Evolutionary conservation across 345 rosid genomes (phyloP).

Genomic region (Citrus inodora): DNA sequence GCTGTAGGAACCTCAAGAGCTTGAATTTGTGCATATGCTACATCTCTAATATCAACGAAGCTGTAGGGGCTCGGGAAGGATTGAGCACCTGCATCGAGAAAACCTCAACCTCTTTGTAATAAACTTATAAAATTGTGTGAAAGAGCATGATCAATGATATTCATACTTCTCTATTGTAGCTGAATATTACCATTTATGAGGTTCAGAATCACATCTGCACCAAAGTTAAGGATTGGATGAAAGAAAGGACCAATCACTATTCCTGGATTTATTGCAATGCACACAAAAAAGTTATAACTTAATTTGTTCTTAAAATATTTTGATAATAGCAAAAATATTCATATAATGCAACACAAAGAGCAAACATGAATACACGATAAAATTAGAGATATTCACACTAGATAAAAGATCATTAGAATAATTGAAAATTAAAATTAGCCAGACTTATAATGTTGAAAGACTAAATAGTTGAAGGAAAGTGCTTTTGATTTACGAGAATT

Average conservation of each 20-base stretch:
- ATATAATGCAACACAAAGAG: too few species aligned
- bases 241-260: constrained; percentile 37
- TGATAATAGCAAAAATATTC: too few species aligned
- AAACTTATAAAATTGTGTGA: background rate
- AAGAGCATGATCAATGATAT: background rate
- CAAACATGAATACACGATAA: too few species aligned
- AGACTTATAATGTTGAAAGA: too few species aligned
- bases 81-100: constrained; percentile 16
- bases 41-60: constrained; percentile 49
- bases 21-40: constrained; percentile 49
- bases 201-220: constrained; percentile 21
- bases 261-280: constrained; percentile 38
- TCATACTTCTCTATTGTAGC: background rate
- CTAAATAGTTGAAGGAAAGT: too few species aligned
- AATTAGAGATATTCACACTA: too few species aligned
- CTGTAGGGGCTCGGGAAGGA: constrained; percentile 20
- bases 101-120: background rate
- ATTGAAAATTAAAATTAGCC: too few species aligned
- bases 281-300: too few species aligned
- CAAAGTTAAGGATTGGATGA: constrained; percentile 36
- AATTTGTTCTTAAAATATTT: too few species aligned
- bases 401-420: too few species aligned
- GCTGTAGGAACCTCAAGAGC: constrained; percentile 54
- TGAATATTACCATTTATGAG: constrained; percentile 27
- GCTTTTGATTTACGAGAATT: too few species aligned